Evolutionary conservation across 371 early-diverging fungal species (phyloP).

Genomic region (Coemansia sp.): DNA sequence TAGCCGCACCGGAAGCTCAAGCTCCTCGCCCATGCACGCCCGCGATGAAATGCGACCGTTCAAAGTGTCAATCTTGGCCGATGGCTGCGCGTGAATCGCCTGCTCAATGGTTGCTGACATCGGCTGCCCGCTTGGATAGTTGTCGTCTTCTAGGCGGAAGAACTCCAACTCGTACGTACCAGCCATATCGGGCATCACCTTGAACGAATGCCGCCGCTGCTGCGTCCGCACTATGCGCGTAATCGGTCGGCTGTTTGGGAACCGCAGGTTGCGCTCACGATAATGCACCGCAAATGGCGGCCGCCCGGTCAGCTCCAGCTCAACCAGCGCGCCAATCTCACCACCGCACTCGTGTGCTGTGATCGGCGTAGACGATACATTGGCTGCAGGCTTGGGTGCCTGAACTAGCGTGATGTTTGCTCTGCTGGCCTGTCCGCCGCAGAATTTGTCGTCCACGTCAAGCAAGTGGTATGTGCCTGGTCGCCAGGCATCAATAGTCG

Average conservation of each 20-base stretch:
- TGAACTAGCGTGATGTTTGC: constrained; percentile 27
- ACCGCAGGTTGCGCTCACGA: constrained; percentile 40
- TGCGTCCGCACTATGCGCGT: constrained; percentile 38
- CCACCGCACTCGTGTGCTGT: constrained; percentile 52
- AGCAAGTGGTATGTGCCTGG: constrained; percentile 44
- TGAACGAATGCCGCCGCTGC: constrained; percentile 42
- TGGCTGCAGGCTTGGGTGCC: constrained; percentile 27
- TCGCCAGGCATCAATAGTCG: constrained; percentile 27
- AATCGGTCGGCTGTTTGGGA: constrained; percentile 23
- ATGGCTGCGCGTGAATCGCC: constrained; percentile 52
- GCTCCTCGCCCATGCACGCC: constrained; percentile 39
- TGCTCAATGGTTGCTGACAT: constrained; percentile 27
- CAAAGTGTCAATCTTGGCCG: constrained; percentile 31
- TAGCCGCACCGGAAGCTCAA: constrained; percentile 36
- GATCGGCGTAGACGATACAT: constrained; percentile 35
- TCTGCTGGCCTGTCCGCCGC: constrained; percentile 15
- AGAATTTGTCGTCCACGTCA: constrained; percentile 35
- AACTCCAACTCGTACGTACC: constrained; percentile 51
- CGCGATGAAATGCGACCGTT: constrained; percentile 11
- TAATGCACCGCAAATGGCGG: constrained; percentile 50
- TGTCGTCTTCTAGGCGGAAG: constrained; percentile 49
- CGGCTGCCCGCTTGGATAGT: constrained; percentile 50
- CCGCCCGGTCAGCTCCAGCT: constrained; percentile 43
- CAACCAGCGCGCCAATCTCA: constrained; percentile 49
- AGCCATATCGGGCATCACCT: constrained; percentile 43